Conservation (phyloP, 441 rosid species). For the Pelargonium cotyledonis region DNA sequence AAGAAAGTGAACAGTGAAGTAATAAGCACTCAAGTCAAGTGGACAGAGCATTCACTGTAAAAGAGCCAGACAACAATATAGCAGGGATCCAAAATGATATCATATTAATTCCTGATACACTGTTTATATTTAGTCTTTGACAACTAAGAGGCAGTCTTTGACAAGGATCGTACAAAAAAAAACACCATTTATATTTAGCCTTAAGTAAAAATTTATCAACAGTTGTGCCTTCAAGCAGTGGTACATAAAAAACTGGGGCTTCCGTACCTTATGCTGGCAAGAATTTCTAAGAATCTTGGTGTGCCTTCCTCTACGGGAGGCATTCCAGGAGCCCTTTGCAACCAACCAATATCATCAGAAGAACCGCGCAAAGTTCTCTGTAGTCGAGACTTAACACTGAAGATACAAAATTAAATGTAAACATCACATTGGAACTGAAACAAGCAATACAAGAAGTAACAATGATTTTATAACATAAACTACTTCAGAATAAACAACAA, state of each 20-base stretch:
- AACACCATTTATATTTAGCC: background rate
- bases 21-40: background rate
- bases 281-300: slow-evolving; percentile 58
- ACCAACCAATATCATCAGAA: slow-evolving; percentile 94
- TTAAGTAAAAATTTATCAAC: background rate
- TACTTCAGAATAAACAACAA: background rate
- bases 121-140: too few species aligned
- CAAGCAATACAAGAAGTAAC: background rate
- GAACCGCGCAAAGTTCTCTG: slow-evolving; percentile 89
- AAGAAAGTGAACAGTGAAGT: background rate
- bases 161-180: background rate
- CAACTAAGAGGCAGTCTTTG: background rate
- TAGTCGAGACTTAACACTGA: slow-evolving; percentile 79
- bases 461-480: background rate
- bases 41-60: background rate
- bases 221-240: background rate
- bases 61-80: background rate
- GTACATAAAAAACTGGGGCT: slow-evolving; percentile 17
- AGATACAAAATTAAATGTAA: background rate
- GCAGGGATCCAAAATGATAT: background rate
- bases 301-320: slow-evolving; percentile 91
- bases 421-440: background rate
- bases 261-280: slow-evolving; percentile 68
- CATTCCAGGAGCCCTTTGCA: slow-evolving; percentile 59
- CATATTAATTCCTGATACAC: background rate